Conservation (phyloP, 306 rosid species). For the Citrullus mucosospermus region DNA sequence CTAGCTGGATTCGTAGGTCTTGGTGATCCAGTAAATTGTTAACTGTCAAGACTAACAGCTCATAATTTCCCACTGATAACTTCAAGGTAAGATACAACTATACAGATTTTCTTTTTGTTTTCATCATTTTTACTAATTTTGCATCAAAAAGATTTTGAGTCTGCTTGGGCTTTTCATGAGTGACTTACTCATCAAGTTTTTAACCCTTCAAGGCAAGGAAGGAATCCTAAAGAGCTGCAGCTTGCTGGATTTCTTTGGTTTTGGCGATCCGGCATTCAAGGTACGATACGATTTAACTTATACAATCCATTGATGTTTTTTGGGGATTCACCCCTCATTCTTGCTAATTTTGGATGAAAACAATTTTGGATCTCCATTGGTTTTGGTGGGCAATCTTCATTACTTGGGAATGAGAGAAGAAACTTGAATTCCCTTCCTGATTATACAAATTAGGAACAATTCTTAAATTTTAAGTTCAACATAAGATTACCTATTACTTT, state of each 20-base stretch:
- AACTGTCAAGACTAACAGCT: not conserved
- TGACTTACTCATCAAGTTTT: not conserved
- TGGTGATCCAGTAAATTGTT: slow-evolving; percentile 72
- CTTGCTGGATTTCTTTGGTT: not conserved
- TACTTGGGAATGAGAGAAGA: not conserved
- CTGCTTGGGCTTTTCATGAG: not conserved
- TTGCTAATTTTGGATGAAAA: not conserved
- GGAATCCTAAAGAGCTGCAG: not conserved
- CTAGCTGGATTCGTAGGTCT: slow-evolving; percentile 72
- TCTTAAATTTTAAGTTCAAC: not conserved
- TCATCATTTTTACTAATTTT: not conserved
- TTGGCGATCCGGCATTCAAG: not conserved
- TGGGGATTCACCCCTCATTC: not conserved
- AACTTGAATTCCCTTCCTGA: not conserved
- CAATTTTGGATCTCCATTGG: not conserved
- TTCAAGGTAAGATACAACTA: not conserved
- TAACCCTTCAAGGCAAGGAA: not conserved
- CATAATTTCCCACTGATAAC: not conserved
- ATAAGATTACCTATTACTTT: not conserved
- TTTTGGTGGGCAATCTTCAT: not conserved
- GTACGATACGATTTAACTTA: not conserved
- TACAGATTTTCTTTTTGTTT: not conserved
- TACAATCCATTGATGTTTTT: not conserved
- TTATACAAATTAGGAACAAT: not conserved
- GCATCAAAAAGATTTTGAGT: not conserved